Evolutionary conservation across 2,329 filamentous ascomycete species (phyloP), one percentile per base, ranked within the genome.

Genomic region (Magnaporthiopsis rhizophila): DNA sequence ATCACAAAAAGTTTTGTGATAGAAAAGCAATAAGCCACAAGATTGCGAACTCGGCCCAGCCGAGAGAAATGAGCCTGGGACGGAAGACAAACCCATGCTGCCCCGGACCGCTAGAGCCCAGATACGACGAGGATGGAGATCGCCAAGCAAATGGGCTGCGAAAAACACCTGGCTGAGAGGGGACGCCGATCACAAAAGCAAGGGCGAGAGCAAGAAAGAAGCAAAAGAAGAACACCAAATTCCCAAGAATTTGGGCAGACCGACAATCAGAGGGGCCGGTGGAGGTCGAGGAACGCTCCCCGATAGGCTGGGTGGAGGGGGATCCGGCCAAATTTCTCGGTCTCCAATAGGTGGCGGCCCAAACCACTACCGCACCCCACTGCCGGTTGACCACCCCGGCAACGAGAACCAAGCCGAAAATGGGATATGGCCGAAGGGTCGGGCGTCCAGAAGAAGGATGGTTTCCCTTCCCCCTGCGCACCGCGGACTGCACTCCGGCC

Each of bases 141-240:
- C 45, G n/a, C 21, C 45, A 21, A 13, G 58, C 5, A 5, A 15
- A 6, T 38, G 36, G 12, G 36, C 36, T 36, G 34, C 8, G 32
- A 36, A 12, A 15, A 38, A 3, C 11, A 2, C 32, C 32, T 11
- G 32, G 32, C 32, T 12, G 32, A 34, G 9, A n/a, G 32, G 32
- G 11, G 32, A 7, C 7, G 32, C 7, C 30, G 26, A 36, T 50
- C 62, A 26, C 28, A 15, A 58, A 65, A 58, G 61, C 32, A 58
- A 58, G n/a, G 36, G 36, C 9, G 21, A 60, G 21, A 62, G 21
- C 28, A n/a, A 56, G 30, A 64, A 62, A 53, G 50, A 24, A 64
- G 15, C n/a, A 34, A 28, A 45, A 58, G 26, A 59, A 4, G 36
- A 38, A 32, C n/a, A 34, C 11, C 36, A 61, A 53, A 36, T 60